Conservation (phyloP, 345 rosid species). For the Citrus inodora region DNA sequence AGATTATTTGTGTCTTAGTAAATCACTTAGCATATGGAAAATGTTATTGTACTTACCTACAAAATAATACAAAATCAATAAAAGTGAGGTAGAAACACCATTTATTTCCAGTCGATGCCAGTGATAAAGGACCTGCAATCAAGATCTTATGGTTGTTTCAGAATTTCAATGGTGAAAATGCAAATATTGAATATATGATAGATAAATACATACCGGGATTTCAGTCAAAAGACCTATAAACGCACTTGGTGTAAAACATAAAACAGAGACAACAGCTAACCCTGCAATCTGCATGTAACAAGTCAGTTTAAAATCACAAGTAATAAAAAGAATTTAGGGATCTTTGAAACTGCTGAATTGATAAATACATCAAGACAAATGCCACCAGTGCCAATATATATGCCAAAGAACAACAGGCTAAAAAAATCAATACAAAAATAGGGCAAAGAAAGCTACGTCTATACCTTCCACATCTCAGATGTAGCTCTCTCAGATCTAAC, state of each 20-base stretch:
- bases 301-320: neutral
- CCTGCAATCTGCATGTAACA: slow-evolving; percentile 51
- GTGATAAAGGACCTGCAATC: slow-evolving; percentile 51
- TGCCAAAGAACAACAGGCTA: neutral
- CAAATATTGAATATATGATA: neutral
- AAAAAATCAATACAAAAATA: neutral
- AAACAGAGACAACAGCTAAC: slow-evolving; percentile 50
- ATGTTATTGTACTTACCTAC: slow-evolving; percentile 41
- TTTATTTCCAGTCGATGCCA: slow-evolving; percentile 27
- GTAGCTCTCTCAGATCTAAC: slow-evolving; percentile 62
- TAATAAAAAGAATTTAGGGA: neutral
- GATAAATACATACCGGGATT: slow-evolving; percentile 43
- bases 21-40: neutral
- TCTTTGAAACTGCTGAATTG: neutral
- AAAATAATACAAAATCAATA: slow-evolving; percentile 48
- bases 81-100: slow-evolving; percentile 32
- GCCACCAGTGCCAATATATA: neutral
- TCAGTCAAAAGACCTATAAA: slow-evolving; percentile 46
- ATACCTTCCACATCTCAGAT: slow-evolving; percentile 66
- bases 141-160: slow-evolving; percentile 1
- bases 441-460: neutral
- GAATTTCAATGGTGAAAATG: neutral
- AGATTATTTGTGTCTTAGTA: neutral
- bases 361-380: neutral
- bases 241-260: slow-evolving; percentile 57